Percentiles rank a stretch among this genome's conserved stretches.
Evolutionary conservation across 1,139 yeast genomes (phyloP).

Genomic region (Blastobotrys raffinosifermentans): DNA sequence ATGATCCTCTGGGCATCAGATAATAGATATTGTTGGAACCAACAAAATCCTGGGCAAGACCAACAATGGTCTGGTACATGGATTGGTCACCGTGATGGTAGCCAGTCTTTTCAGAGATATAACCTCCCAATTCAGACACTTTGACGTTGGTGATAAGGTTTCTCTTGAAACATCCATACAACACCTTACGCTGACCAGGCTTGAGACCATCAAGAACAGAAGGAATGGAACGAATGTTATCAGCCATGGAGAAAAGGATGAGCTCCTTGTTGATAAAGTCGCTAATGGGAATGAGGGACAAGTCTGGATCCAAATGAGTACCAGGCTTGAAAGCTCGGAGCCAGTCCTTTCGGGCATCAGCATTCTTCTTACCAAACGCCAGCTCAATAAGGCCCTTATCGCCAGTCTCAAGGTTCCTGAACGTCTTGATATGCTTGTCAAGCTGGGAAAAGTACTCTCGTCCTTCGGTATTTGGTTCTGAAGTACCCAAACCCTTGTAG

Average conservation of each 20-base stretch:
- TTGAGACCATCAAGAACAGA: slow-evolving; percentile 91
- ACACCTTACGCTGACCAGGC: slow-evolving; percentile 94
- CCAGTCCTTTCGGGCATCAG: slow-evolving; percentile 98
- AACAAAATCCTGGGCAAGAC: slow-evolving; percentile 90
- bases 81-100: slow-evolving; percentile 96
- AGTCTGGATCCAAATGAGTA: slow-evolving; percentile 80
- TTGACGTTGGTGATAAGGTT: slow-evolving; percentile 73
- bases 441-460: slow-evolving; percentile 84
- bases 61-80: slow-evolving; percentile 81
- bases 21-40: slow-evolving; percentile 88
- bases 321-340: slow-evolving; percentile 85
- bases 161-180: slow-evolving; percentile 82
- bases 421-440: slow-evolving; percentile 79
- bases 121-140: slow-evolving; percentile 88
- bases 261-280: slow-evolving; percentile 95
- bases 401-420: slow-evolving; percentile 74
- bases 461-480: slow-evolving; percentile 66
- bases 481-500: slow-evolving; percentile 98
- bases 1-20: slow-evolving; percentile 87
- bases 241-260: slow-evolving; percentile 94
- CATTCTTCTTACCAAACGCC: slow-evolving; percentile 92
- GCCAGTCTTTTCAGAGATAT: slow-evolving; percentile 82
- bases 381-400: slow-evolving; percentile 82
- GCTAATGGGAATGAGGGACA: slow-evolving; percentile 75
- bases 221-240: slow-evolving; percentile 92